Percentiles rank a stretch among this genome's conserved stretches.
phyloP scores from a whole-genome alignment of 2,329 filamentous ascomycete genomes.

The Akanthomyces muscarius region DNA sequence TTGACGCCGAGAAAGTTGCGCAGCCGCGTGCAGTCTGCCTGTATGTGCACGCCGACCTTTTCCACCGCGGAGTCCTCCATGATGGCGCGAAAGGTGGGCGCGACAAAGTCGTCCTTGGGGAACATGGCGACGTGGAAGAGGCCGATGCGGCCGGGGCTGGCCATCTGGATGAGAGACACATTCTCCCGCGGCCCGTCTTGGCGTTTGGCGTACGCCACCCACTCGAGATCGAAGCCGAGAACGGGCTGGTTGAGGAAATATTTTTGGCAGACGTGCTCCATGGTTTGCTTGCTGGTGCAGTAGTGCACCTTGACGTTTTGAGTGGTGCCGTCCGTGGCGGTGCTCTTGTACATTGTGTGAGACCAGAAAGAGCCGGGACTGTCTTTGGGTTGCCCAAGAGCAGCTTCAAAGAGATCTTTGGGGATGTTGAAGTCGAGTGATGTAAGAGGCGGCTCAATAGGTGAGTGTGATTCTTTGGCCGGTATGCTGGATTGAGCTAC shows the following conservation, averaged over 20 bases:
- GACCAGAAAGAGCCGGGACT: conserved; percentile 60
- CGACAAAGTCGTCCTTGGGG: conserved; percentile 55
- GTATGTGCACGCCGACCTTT: conserved; percentile 75
- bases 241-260: conserved; percentile 67
- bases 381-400: conserved; percentile 42
- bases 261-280: conserved; percentile 60
- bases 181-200: conserved; percentile 57
- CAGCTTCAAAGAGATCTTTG: conserved; percentile 42
- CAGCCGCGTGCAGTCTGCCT: conserved; percentile 66
- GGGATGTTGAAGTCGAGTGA: conserved; percentile 45
- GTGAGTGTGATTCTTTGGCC: neutral
- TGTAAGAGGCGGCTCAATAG: conserved; percentile 32
- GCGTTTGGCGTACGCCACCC: conserved; percentile 54
- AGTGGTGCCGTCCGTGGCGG: conserved; percentile 36
- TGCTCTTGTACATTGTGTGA: conserved; percentile 61
- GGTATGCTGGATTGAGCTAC: neutral
- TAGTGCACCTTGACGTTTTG: conserved; percentile 69
- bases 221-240: conserved; percentile 89
- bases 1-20: conserved; percentile 62
- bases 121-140: conserved; percentile 77
- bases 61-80: conserved; percentile 66
- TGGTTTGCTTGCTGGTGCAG: conserved; percentile 62
- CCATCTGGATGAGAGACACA: conserved; percentile 78
- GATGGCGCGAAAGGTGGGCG: conserved; percentile 65
- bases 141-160: conserved; percentile 69